phyloP scores from a whole-genome alignment of 345 rosid genomes.

The Odontarrhena argentea region DNA sequence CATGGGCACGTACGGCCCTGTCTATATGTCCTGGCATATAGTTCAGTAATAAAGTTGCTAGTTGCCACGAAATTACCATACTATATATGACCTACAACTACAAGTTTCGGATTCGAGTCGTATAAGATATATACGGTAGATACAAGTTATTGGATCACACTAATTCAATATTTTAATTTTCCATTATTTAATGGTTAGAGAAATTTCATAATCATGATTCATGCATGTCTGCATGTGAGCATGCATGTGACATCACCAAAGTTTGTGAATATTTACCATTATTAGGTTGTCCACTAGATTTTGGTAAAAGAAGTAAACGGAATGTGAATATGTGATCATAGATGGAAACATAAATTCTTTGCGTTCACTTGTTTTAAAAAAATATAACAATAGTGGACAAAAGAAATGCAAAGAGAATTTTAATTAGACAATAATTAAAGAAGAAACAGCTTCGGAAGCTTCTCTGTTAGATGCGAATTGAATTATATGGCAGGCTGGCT shows the following conservation, averaged over 20 bases:
- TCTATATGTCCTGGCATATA: too few relatives aligned
- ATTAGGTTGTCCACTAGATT: not conserved
- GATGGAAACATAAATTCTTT: too few relatives aligned
- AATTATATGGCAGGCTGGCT: conserved; percentile 3
- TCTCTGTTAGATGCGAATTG: conserved; percentile 28
- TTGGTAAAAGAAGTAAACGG: not conserved
- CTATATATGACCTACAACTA: too few relatives aligned
- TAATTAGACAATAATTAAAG: conserved; percentile 13
- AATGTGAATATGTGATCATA: too few relatives aligned
- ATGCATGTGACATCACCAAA: not conserved
- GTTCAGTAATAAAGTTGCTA: too few relatives aligned
- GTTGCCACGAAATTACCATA: too few relatives aligned
- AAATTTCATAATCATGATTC: not conserved
- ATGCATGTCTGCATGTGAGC: not conserved
- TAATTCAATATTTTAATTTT: not conserved
- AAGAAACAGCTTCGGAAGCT: conserved; percentile 31
- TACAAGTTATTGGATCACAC: not conserved
- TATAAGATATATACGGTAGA: not conserved
- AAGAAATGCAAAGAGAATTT: too few relatives aligned
- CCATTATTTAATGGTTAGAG: not conserved
- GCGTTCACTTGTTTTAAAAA: too few relatives aligned
- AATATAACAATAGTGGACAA: too few relatives aligned
- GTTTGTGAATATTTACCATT: not conserved
- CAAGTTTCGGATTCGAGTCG: not conserved
- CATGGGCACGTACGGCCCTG: too few relatives aligned